Evolutionary conservation across 2,329 filamentous ascomycete genomes (phyloP).

Genomic region (Hypoxylon sp.): DNA sequence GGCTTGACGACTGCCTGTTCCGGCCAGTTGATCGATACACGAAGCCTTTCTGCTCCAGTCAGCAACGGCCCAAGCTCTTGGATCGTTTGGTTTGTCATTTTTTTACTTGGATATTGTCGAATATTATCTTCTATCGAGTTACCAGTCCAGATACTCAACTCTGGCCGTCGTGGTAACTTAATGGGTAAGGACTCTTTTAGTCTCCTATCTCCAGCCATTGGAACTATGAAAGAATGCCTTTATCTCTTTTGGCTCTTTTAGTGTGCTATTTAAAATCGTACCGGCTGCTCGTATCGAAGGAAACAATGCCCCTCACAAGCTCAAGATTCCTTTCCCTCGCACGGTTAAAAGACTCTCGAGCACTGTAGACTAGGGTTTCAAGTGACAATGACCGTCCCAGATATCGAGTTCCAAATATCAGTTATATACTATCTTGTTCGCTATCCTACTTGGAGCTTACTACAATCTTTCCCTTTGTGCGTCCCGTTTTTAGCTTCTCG

Average conservation of each 20-base stretch:
- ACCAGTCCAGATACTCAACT: not conserved
- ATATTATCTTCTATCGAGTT: not conserved
- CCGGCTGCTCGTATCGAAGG: too few relatives aligned
- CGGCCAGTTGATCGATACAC: not conserved
- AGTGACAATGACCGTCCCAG: too few relatives aligned
- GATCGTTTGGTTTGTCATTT: not conserved
- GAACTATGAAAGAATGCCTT: not conserved
- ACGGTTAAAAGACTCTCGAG: too few relatives aligned
- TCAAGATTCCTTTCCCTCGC: not conserved
- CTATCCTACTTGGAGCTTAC: conserved; percentile 29
- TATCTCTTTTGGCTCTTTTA: too few relatives aligned
- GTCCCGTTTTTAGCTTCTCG: conserved; percentile 63
- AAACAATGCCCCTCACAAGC: not conserved
- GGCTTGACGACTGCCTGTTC: not conserved
- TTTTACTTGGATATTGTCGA: not conserved
- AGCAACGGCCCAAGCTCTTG: not conserved
- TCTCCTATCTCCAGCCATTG: too few relatives aligned
- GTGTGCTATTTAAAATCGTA: too few relatives aligned
- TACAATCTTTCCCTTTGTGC: conserved; percentile 67
- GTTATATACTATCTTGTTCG: not conserved
- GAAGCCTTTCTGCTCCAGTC: not conserved
- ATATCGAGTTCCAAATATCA: not conserved
- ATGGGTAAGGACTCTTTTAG: not conserved
- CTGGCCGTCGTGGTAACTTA: not conserved
- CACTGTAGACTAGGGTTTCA: too few relatives aligned